A percentile compares a stretch with the other conserved stretches of the same genome.
These are phyloP conservation scores for Xylona heveae DNA, from an alignment of 495 filamentous ascomycete genomes.

Conservation along the genomic window DNA sequence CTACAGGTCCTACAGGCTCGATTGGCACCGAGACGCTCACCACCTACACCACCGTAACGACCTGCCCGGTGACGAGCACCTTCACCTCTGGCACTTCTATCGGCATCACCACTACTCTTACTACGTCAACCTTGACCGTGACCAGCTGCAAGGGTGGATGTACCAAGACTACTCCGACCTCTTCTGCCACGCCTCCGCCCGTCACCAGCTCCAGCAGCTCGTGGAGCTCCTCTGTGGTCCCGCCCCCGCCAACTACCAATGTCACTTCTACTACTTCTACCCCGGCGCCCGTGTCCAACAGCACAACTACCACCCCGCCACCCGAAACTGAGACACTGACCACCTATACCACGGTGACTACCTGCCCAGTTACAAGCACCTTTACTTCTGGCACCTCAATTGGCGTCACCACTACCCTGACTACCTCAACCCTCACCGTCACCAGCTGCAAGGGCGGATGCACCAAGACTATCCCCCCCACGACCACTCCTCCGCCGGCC, in stretches of 20 bases:
- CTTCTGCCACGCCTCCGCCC: conserved; percentile 6
- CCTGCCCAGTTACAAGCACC: neutral
- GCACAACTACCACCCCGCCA: too few relatives aligned
- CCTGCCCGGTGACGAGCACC: conserved; percentile 14
- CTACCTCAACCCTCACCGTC: neutral
- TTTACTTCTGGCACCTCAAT: neutral
- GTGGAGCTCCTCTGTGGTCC: conserved; percentile 5
- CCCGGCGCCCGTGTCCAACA: neutral
- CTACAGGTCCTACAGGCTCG: too few relatives aligned
- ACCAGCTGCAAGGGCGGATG: neutral
- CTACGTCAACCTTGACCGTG: conserved; percentile 16
- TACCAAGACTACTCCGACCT: conserved; percentile 9
- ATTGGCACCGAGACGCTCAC: conserved; percentile 5
- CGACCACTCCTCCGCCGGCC: too few relatives aligned
- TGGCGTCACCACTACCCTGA: conserved; percentile 3
- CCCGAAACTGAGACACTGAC: conserved; percentile 1
- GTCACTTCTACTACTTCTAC: conserved; percentile 1
- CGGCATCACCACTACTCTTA: conserved; percentile 13
- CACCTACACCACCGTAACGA: conserved; percentile 13
- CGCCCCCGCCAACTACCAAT: conserved; percentile 6
- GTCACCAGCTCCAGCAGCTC: neutral
- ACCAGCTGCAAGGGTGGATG: conserved; percentile 13
- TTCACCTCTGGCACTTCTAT: conserved; percentile 6
- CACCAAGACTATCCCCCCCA: neutral
- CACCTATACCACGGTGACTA: neutral